Base-by-base conservation (phyloP, 164 flowering plant species). In the Vitis cinerea region DNA sequence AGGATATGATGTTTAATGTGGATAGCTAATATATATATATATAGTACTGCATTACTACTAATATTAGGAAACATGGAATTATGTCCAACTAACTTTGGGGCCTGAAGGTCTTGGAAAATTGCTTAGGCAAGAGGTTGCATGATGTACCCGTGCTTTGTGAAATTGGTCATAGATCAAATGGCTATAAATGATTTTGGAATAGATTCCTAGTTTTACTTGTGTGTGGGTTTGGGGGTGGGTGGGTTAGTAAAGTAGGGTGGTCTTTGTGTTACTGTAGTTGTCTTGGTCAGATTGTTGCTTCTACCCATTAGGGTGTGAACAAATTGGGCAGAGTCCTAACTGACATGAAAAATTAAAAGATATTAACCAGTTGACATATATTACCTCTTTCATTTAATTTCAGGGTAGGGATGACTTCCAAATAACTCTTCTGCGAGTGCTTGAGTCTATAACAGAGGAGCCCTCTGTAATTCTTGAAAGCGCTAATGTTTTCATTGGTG, bases 341-440 rank as follows among this genome's bases (percentile, higher is more conserved):
- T 6, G 44, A 37, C 44, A 6, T 37, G 44, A 37, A 37, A 37
- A 37, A 37, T 37, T 37, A 2, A 37, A 37, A 37, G 44, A 37
- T 37, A 3, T 4, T 37, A 6, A 4, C 6, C 44, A 2, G 7
- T 37, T 37, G 44, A 37, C 7, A 37, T 50, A 14, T 59, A 10
- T 44, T 50, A 53, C 44, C 75, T 23, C 9, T 78, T 75, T 14
- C 27, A 23, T 23, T 23, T 23, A 63, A 68, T 77, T 85, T 59
- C 96, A 96, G 99, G 98, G 98, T 54, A 88, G 97, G 67, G 99
- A 96, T 82, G 99, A 96, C 70, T 88, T 93, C 67, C 97, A 92
- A 64, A 87, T 96, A 75, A 88, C 92, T 17, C 90, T 96, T 63
- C 83, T 93, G 49, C 92, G 90, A 56, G 83, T 93, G 70, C 75